A percentile compares a stretch with the other conserved stretches of the same genome.
Evolutionary conservation across 805 yeast species (phyloP).

Genomic region (Yamadazyma sp.): DNA sequence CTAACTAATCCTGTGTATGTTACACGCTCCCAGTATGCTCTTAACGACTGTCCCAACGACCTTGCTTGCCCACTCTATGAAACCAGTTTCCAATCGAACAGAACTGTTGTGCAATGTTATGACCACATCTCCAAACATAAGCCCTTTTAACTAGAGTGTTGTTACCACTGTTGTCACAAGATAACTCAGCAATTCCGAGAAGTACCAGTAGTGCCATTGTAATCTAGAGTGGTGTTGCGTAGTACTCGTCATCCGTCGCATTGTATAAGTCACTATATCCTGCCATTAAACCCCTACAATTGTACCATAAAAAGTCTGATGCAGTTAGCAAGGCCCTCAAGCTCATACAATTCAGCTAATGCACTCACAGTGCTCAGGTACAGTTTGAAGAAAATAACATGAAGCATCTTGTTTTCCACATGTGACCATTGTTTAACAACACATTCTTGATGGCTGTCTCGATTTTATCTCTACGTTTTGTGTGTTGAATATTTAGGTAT

Average conservation of each 20-base stretch:
- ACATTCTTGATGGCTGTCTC: too few relatives aligned
- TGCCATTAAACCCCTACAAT: background rate
- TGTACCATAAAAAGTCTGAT: background rate
- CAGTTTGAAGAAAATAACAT: background rate
- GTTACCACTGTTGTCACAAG: background rate
- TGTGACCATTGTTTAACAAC: background rate
- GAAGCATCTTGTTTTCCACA: too few relatives aligned
- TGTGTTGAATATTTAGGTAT: too few relatives aligned
- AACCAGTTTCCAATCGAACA: background rate
- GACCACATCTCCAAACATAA: too few relatives aligned
- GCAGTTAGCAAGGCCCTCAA: background rate
- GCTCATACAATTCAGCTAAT: background rate
- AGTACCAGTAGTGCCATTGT: background rate
- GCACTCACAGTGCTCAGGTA: background rate
- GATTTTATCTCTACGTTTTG: too few relatives aligned
- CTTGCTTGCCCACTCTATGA: background rate
- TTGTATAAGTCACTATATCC: background rate
- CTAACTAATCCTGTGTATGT: background rate
- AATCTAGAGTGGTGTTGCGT: background rate
- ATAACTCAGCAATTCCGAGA: background rate
- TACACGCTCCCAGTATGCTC: background rate
- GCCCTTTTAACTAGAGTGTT: background rate
- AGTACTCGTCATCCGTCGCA: background rate
- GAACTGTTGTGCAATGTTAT: too few relatives aligned
- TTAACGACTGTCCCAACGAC: background rate